Conservation (phyloP, 352 stramenopile genomes). For the Blastocystis sp. region DNA sequence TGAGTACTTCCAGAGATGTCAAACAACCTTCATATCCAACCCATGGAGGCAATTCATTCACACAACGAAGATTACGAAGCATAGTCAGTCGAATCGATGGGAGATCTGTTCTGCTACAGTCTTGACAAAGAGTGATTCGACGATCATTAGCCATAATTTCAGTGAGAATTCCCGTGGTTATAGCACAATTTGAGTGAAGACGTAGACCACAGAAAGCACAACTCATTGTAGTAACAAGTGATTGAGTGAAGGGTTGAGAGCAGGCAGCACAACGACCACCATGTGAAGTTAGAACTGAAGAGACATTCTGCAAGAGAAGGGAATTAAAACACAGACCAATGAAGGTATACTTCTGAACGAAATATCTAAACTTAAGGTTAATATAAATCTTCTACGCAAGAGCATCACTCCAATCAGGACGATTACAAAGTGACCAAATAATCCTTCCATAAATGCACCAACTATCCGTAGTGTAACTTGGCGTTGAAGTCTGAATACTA, state of each 20-base stretch:
- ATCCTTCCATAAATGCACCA: too few species aligned
- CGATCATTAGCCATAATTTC: background rate
- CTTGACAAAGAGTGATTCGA: background rate
- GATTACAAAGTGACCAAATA: background rate
- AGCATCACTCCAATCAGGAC: background rate
- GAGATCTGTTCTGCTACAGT: background rate
- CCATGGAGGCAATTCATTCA: background rate
- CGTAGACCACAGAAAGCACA: background rate
- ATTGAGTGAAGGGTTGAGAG: background rate
- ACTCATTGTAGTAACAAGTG: too few species aligned
- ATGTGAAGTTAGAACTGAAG: background rate
- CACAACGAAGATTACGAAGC: background rate
- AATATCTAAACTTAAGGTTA: too few species aligned
- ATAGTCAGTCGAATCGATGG: background rate
- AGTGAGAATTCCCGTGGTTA: background rate
- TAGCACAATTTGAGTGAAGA: background rate
- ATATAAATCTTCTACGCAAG: too few species aligned
- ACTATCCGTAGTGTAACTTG: too few species aligned
- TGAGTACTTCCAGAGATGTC: background rate
- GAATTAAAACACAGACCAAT: too few species aligned
- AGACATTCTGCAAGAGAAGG: too few species aligned
- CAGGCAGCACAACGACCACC: background rate
- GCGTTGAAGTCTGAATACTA: too few species aligned
- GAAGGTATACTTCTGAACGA: too few species aligned
- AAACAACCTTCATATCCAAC: too few species aligned